Base-by-base conservation (phyloP, 2,329 filamentous ascomycete genomes). In the Myriangium duriaei region DNA sequence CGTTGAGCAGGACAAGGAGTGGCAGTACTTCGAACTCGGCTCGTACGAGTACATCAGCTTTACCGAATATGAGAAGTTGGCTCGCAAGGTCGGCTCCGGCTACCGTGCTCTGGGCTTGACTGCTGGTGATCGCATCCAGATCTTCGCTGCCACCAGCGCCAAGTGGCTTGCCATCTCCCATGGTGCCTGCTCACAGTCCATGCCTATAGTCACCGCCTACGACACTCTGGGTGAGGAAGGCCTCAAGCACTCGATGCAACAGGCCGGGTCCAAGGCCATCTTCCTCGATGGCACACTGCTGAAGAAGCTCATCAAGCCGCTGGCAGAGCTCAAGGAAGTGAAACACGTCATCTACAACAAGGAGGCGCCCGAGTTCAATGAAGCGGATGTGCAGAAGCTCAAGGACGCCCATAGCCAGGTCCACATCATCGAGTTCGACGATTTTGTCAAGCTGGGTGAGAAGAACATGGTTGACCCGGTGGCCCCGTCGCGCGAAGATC, bases 161-260 rank as follows among this genome's bases (percentile, higher is more conserved):
- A 74, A 84, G 62, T 96, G 88, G 88, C 71, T 95, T 46, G 75
- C 79, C 39, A 75, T 82, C 51, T 81, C 87, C 16, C 55, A 59
- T 32, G 56, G 44, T 67, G 80, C 74, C 40, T 62, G 77, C 13
- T 87, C 86, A 11, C 88, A 96, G 61, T 87, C 83, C 31, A 76
- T 95, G 57, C 76, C 83, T 42, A 87, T 95, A 48, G 88, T 95
- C 35, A 96, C 88, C 32, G 86, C 87, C 35, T 95, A 95, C 61
- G 87, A 95, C 59, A 93, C 86, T 18, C 78, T 95, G 31, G 87
- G 87, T 38, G 74, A 84, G 51, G 76, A 79, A 45, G 87, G 86
- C 32, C 72, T 95, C 45, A 76, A 80, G 63, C 86, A 93, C 65
- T 92, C 86, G 3, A 72, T 95, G 46, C 68, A 77, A 14, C 82